Evolutionary conservation across 2,329 filamentous ascomycete genomes (phyloP).

Genomic region (Emmonsiellopsis sp.): DNA sequence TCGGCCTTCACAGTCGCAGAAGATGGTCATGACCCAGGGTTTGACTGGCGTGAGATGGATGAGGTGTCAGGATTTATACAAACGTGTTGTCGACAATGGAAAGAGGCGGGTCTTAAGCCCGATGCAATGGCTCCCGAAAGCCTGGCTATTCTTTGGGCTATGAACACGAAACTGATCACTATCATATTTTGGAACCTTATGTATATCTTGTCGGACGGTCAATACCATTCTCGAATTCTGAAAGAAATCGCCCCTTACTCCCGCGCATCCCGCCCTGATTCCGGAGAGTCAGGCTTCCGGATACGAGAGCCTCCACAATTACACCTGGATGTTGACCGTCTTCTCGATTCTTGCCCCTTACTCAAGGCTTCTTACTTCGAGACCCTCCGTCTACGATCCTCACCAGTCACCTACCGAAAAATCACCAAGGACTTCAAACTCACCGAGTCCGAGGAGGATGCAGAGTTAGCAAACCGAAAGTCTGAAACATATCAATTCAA

Average conservation of each 20-base stretch:
- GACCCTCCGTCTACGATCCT: constrained; percentile 35
- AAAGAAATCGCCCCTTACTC: constrained; percentile 37
- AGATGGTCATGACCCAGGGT: constrained; percentile 32
- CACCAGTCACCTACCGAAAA: constrained; percentile 33
- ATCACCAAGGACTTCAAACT: constrained; percentile 30
- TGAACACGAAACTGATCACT: constrained; percentile 44
- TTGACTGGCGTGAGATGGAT: constrained; percentile 39
- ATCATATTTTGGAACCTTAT: constrained; percentile 45
- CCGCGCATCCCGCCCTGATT: constrained; percentile 26
- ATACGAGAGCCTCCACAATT: constrained; percentile 36
- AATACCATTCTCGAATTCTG: constrained; percentile 33
- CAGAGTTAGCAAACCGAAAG: constrained; percentile 17
- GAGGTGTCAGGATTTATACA: constrained; percentile 39
- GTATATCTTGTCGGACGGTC: constrained; percentile 34
- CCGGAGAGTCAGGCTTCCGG: constrained; percentile 29
- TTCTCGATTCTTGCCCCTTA: constrained; percentile 36
- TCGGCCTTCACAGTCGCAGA: constrained; percentile 33
- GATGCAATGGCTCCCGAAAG: constrained; percentile 32
- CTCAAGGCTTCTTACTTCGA: constrained; percentile 40
- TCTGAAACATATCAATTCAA: constrained; percentile 31
- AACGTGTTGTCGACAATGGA: constrained; percentile 32
- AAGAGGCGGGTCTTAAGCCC: constrained; percentile 26
- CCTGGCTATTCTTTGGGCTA: constrained; percentile 45
- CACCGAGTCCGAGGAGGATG: constrained; percentile 30
- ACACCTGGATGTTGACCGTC: constrained; percentile 29